Evolutionary conservation across 768 basidiomycete species (phyloP).

Genomic region (Amylocystis lapponica): DNA sequence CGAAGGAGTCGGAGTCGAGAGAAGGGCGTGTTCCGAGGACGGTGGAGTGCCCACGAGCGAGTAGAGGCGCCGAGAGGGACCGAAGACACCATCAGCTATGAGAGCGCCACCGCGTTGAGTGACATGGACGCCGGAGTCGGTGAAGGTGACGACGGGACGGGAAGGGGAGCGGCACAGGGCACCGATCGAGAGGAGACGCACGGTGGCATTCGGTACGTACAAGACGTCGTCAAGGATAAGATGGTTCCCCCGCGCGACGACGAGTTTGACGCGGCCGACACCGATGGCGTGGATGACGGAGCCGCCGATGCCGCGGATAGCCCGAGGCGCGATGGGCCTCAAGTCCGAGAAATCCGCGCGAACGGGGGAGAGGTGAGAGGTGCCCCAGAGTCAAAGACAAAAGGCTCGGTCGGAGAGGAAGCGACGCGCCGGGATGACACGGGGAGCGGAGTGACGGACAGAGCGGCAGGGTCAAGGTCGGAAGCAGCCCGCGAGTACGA

Average conservation of each 20-base stretch:
- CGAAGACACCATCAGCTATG: background rate
- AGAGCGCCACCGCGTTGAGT: background rate
- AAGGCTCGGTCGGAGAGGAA: background rate
- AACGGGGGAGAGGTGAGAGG: background rate
- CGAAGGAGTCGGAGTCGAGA: background rate
- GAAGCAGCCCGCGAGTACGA: background rate
- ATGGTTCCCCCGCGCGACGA: background rate
- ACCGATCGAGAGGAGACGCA: conserved; percentile 5
- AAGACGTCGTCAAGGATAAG: background rate
- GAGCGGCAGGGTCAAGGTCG: background rate
- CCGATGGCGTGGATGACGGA: background rate
- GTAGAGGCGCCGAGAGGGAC: background rate
- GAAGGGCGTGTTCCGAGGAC: background rate
- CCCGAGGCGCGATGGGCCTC: background rate
- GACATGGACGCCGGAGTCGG: background rate
- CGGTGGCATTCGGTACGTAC: conserved; percentile 4
- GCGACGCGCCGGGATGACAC: background rate
- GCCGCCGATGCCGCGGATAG: conserved; percentile 1
- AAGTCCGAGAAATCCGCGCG: background rate
- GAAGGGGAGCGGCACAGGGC: conserved; percentile 6
- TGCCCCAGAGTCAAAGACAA: conserved; percentile 4
- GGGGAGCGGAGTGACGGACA: background rate
- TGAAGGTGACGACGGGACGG: conserved; percentile 1
- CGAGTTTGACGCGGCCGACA: background rate
- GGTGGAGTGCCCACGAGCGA: background rate